These are phyloP conservation scores for Chaetomium fimeti DNA, from an alignment of 495 filamentous ascomycete genomes.

Conservation along the genomic window DNA sequence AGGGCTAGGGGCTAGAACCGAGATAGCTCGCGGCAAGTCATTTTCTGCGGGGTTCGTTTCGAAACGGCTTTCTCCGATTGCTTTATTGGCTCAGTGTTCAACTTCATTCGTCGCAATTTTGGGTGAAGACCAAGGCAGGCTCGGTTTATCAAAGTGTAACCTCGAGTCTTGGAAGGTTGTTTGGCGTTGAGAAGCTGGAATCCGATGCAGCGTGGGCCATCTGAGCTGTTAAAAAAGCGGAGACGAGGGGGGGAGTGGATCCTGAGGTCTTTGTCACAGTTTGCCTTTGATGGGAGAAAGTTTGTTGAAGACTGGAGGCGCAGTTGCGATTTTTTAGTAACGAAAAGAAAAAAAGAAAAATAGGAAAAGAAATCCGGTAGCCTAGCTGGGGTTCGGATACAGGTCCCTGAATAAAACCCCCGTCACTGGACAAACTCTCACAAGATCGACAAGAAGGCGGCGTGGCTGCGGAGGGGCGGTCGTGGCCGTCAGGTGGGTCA, in stretches of 20 bases:
- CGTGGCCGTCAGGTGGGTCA: slow-evolving; percentile 6
- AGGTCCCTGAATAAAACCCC: no score
- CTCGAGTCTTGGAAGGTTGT: background rate
- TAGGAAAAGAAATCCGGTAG: no score
- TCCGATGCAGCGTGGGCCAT: background rate
- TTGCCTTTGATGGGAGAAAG: no score
- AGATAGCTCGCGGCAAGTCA: slow-evolving; percentile 4
- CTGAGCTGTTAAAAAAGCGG: no score
- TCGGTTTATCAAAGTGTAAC: background rate
- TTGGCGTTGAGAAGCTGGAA: slow-evolving; percentile 1
- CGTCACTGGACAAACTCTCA: no score
- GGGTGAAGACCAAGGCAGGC: background rate
- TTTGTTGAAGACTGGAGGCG: no score
- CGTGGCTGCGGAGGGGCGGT: background rate
- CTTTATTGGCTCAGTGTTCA: background rate
- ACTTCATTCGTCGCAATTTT: background rate
- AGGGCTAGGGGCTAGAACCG: background rate
- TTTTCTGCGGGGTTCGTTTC: slow-evolving; percentile 2
- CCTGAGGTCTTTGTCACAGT: no score
- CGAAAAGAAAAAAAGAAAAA: no score
- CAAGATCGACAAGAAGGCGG: background rate
- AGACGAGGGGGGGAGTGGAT: no score
- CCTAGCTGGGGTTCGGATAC: no score
- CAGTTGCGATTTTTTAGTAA: no score
- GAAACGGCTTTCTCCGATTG: background rate